Conservation (phyloP, 202 grass and related monocot genomes). For the Schoenoplectus triqueter region DNA sequence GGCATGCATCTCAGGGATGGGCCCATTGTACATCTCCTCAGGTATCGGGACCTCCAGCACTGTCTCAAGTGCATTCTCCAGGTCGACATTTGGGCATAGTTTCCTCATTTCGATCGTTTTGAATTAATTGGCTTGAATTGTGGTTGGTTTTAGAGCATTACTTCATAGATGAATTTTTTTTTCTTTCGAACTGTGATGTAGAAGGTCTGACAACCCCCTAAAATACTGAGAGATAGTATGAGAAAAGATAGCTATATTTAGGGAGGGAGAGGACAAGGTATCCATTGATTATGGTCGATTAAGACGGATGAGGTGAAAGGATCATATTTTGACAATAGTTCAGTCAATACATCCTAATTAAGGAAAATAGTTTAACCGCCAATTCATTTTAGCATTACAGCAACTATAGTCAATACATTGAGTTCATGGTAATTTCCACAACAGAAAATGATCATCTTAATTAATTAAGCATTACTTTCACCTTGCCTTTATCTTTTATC, state of each 20-base stretch:
- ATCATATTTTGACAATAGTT: neutral
- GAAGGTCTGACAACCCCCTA: neutral
- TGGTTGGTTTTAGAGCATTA: neutral
- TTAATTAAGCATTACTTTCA: conserved; percentile 50
- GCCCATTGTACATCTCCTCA: conserved; percentile 81
- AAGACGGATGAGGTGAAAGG: neutral
- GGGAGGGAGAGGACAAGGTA: neutral
- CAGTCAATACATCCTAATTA: conserved; percentile 6
- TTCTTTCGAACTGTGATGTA: neutral
- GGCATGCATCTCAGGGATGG: conserved; percentile 62
- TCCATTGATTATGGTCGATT: neutral
- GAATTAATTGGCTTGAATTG: neutral
- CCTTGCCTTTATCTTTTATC: too few species aligned
- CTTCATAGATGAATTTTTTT: neutral
- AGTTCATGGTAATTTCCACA: neutral
- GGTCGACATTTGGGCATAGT: conserved; percentile 77
- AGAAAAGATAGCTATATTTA: conserved; percentile 35
- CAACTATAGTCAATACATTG: neutral
- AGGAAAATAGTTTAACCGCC: conserved; percentile 1
- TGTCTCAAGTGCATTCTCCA: conserved; percentile 88
- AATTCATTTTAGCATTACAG: conserved; percentile 25
- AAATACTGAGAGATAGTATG: neutral
- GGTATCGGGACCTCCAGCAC: conserved; percentile 97
- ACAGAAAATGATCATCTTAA: conserved; percentile 29
- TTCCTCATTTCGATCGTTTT: conserved; percentile 66